Percentiles rank a stretch among this genome's conserved stretches.
These are phyloP conservation scores for Orychophragmus violaceus DNA, from an alignment of 345 rosid species.

Conservation along the genomic window DNA sequence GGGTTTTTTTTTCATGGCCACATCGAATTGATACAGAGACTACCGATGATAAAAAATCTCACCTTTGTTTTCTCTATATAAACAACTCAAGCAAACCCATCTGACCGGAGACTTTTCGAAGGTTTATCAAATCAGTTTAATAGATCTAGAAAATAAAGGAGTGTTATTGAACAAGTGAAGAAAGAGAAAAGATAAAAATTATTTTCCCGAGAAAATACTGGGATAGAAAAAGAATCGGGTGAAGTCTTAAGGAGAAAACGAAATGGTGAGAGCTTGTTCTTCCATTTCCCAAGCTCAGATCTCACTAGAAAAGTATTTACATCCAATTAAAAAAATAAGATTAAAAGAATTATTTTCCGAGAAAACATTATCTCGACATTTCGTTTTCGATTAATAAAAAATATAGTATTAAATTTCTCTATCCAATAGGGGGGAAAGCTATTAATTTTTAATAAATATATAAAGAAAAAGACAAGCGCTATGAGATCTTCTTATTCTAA, in stretches of 20 bases:
- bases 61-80: constrained; percentile 34
- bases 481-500: constrained; percentile 20
- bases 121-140: not conserved
- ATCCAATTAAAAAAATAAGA: too few species aligned
- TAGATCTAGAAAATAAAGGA: constrained; percentile 45
- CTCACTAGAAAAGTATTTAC: constrained; percentile 30
- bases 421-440: constrained; percentile 37
- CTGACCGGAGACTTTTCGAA: constrained; percentile 3
- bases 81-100: not conserved
- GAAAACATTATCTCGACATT: constrained; percentile 13
- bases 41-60: constrained; percentile 31
- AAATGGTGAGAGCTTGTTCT: constrained; percentile 33
- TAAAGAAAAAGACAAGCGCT: too few species aligned
- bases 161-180: too few species aligned
- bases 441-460: constrained; percentile 3
- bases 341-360: not conserved
- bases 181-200: not conserved
- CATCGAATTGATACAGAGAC: too few species aligned
- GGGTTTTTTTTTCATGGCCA: too few species aligned
- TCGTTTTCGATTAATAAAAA: constrained; percentile 1
- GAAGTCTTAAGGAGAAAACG: constrained; percentile 4
- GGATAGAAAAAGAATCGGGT: constrained; percentile 9
- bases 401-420: constrained; percentile 41
- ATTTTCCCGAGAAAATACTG: constrained; percentile 25
- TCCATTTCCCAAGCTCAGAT: constrained; percentile 39